Base-by-base conservation (phyloP, 371 early-diverging fungal genomes). In the Neoconidiobolus thromboides region DNA sequence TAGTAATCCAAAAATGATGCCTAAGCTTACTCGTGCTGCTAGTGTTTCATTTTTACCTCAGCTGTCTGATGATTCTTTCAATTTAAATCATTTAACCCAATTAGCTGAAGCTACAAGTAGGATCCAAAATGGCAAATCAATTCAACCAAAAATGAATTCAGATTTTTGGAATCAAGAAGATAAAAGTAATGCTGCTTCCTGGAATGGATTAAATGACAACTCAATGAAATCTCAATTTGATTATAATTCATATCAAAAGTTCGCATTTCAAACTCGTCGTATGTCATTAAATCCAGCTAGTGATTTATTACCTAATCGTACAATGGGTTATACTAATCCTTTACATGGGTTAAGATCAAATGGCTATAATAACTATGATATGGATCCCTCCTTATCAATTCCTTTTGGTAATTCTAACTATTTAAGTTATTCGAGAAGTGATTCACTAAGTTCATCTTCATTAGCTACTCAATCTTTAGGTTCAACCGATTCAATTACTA, bases 21-120 rank as follows among this genome's bases (percentile, higher is more conserved):
- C 37, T 12, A 58, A 46, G 3, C 26, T 58, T 44, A 58, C 46
- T 2, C 7, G 58, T 5, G 48, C 58, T 40, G 46, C 58, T 39
- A 43, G 44, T 43, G 58, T 48, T 39, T 58, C 58, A 39, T 48
- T 58, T 48, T 36, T 58, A 9, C 48, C 58, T 4, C 44, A n/a
- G 3, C 37, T 10, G 46, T 48, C 44, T 7, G 44, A 57, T 14
- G 26, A 26, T 26, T 26, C 26, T 26, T 26, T 26, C 26, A 48
- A 58, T n/a, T 47, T 36, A 37, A 40, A 40, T 48, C 43, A 55
- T 26, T 39, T 55, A 10, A 41, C 10, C 4, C 10, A 46, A 10
- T 48, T 58, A 15, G 58, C 48, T 48, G 58, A 15, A 10, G 9
- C 46, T 37, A 48, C 48, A 3, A 26, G 26, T 26, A 26, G 26